phyloP scores from a whole-genome alignment of 495 filamentous ascomycete genomes.

The Chaetomium cochliodes region DNA sequence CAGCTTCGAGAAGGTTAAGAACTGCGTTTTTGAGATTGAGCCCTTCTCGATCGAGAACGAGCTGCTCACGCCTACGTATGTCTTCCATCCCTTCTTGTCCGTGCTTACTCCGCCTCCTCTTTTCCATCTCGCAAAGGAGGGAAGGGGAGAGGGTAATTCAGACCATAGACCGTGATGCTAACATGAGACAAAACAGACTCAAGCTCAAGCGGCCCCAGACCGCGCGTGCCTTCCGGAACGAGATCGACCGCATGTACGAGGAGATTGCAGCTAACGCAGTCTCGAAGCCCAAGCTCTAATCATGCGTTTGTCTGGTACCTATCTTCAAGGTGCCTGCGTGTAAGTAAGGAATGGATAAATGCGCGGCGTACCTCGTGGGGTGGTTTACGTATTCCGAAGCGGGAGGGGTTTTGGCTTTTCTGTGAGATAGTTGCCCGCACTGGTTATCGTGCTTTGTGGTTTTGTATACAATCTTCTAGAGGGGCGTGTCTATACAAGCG shows the following conservation, averaged over 20 bases:
- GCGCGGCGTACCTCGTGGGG: neutral
- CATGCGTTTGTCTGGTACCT: neutral
- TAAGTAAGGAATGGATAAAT: neutral
- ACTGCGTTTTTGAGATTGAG: slow-evolving; percentile 72
- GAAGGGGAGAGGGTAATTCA: neutral
- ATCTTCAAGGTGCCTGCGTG: neutral
- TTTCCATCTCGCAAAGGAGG: no score
- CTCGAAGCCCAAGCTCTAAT: slow-evolving; percentile 46
- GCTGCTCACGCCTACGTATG: slow-evolving; percentile 93
- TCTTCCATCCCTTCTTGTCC: slow-evolving; percentile 31
- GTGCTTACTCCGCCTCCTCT: neutral
- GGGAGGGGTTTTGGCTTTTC: neutral
- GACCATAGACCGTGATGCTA: neutral
- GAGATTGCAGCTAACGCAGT: slow-evolving; percentile 50
- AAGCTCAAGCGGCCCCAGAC: slow-evolving; percentile 92
- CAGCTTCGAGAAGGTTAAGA: slow-evolving; percentile 79
- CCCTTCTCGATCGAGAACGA: slow-evolving; percentile 95
- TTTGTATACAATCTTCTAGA: slow-evolving; percentile 7
- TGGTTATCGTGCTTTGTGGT: neutral
- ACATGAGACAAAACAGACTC: slow-evolving; percentile 53
- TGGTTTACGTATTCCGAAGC: neutral
- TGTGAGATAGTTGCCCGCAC: neutral
- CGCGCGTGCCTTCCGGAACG: slow-evolving; percentile 69
- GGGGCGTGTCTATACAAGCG: neutral
- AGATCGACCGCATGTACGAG: slow-evolving; percentile 79